These are phyloP conservation scores for Bromus sterilis DNA, from an alignment of 176 grass and related monocot genomes.

Conservation along the genomic window DNA sequence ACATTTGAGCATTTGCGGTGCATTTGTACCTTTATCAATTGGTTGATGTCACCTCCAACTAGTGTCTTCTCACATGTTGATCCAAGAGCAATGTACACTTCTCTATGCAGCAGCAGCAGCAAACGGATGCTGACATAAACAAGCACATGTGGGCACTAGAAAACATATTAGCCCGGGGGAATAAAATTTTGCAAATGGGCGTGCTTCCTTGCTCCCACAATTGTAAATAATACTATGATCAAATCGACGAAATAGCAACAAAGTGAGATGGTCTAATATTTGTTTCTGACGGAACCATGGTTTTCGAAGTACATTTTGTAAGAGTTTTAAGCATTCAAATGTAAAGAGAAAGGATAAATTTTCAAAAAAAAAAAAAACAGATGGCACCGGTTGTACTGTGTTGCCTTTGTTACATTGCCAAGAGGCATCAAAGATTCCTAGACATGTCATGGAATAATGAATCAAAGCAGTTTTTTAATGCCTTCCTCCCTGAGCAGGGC, in stretches of 20 bases:
- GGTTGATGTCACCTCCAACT: constrained; percentile 32
- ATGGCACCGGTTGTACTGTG: not conserved
- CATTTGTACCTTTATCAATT: constrained; percentile 7
- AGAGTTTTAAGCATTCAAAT: no score
- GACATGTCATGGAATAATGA: constrained; percentile 53
- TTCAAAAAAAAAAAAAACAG: not conserved
- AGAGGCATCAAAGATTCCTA: constrained; percentile 28
- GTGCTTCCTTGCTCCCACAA: not conserved
- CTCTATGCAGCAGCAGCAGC: constrained; percentile 3
- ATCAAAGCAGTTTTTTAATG: constrained; percentile 25
- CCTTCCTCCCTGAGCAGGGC: constrained; percentile 29
- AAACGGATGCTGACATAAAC: not conserved
- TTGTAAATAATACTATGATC: not conserved
- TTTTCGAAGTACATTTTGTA: no score
- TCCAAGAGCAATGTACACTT: constrained; percentile 1
- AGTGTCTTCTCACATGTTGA: constrained; percentile 16
- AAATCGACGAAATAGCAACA: not conserved
- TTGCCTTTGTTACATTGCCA: constrained; percentile 22
- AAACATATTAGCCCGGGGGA: not conserved
- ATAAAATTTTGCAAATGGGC: not conserved
- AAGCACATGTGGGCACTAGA: not conserved
- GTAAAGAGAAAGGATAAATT: not conserved
- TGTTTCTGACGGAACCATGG: no score
- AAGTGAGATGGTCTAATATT: no score
- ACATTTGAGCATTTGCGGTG: constrained; percentile 24